Evolutionary conservation across 202 grass and related monocot species (phyloP).

Genomic region (Eragrostis tef): DNA sequence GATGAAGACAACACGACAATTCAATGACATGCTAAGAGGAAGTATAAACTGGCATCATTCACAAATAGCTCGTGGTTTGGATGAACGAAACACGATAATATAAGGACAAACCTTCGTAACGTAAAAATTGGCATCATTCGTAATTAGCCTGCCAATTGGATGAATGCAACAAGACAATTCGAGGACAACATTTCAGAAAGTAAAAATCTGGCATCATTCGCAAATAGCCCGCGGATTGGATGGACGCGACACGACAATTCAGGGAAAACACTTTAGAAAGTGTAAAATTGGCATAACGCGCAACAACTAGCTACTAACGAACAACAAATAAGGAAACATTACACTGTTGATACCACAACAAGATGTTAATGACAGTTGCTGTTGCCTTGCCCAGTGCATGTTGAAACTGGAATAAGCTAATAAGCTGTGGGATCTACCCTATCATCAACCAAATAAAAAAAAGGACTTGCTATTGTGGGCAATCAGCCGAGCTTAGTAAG

Average conservation of each 20-base stretch:
- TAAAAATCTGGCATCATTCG: constrained; percentile 26
- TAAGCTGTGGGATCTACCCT: constrained; percentile 18
- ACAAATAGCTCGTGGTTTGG: not conserved
- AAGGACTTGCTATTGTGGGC: constrained; percentile 31
- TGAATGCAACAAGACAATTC: constrained; percentile 6
- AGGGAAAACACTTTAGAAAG: constrained; percentile 23
- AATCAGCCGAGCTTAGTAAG: constrained; percentile 39
- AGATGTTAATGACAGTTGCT: not conserved
- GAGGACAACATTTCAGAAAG: constrained; percentile 30
- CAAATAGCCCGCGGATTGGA: not conserved
- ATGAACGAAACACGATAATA: constrained; percentile 24
- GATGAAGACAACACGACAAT: no score
- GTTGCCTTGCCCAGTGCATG: constrained; percentile 31
- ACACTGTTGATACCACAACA: not conserved
- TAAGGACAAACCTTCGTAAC: constrained; percentile 1
- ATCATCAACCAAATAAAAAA: constrained; percentile 34
- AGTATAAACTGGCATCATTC: not conserved
- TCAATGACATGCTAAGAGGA: no score
- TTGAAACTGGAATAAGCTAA: constrained; percentile 30
- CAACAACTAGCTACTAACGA: not conserved
- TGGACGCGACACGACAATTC: constrained; percentile 3
- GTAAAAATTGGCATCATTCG: constrained; percentile 19
- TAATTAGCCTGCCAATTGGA: not conserved
- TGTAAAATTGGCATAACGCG: constrained; percentile 8
- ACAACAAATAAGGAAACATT: constrained; percentile 21